A percentile compares a stretch with the other conserved stretches of the same genome.
Conservation (phyloP, 257 asterid genomes). For the Agastache rugosa region DNA sequence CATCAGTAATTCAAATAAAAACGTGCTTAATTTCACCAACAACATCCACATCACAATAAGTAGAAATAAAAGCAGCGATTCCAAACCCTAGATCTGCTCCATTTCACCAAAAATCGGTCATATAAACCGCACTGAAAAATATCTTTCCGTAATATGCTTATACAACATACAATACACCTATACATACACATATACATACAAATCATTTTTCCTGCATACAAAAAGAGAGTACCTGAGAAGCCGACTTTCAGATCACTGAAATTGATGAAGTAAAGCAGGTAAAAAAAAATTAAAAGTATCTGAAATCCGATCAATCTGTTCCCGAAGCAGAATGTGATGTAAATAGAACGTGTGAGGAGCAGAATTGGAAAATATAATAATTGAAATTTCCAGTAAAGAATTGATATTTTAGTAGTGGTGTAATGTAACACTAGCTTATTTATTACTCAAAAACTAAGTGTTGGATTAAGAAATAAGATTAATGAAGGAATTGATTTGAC, state of each 20-base stretch:
- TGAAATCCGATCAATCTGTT: conserved; percentile 45
- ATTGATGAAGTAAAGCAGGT: conserved; percentile 36
- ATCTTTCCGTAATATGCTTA: not conserved
- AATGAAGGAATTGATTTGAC: conserved; percentile 34
- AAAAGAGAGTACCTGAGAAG: conserved; percentile 35
- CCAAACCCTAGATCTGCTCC: conserved; percentile 49
- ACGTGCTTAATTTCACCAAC: not conserved
- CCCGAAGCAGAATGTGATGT: conserved; percentile 35
- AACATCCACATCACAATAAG: conserved; percentile 18
- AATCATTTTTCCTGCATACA: conserved; percentile 7
- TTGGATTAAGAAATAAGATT: not conserved
- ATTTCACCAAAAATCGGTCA: conserved; percentile 30
- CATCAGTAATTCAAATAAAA: not conserved
- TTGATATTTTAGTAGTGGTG: not conserved
- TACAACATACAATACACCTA: not conserved
- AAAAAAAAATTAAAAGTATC: conserved; percentile 14
- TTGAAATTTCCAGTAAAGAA: not conserved
- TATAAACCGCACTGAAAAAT: conserved; percentile 28
- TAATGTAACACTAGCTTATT: conserved; percentile 6
- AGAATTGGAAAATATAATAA: conserved; percentile 35
- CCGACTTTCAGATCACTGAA: conserved; percentile 40
- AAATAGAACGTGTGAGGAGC: conserved; percentile 41
- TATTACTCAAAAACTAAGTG: conserved; percentile 18
- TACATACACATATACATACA: not conserved
- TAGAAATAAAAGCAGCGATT: not conserved